Evolutionary conservation across 345 rosid species (phyloP).

Genomic region (Gossypium longicalyx): DNA sequence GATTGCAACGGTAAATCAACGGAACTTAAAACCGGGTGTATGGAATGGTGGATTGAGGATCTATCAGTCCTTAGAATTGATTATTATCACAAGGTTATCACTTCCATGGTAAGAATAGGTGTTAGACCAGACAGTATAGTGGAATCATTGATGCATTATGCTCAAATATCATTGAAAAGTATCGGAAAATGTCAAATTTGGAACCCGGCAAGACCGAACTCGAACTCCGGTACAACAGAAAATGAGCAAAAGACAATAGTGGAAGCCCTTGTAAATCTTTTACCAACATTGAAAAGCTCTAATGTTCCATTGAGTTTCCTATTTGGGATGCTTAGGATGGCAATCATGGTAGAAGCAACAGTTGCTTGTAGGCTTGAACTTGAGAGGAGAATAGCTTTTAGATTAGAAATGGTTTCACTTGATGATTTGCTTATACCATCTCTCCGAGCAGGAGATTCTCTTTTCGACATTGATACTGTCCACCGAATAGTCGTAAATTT

Average conservation of each 20-base stretch:
- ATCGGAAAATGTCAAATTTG: constrained; percentile 45
- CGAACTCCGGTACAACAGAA: constrained; percentile 27
- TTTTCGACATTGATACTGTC: constrained; percentile 72
- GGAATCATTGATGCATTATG: constrained; percentile 71
- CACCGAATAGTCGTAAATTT: constrained; percentile 60
- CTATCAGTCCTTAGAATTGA: constrained; percentile 55
- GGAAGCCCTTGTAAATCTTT: constrained; percentile 60
- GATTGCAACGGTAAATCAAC: constrained; percentile 41
- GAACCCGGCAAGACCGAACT: constrained; percentile 43
- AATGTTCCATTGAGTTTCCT: constrained; percentile 58
- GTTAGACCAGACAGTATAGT: constrained; percentile 51
- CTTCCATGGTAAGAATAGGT: constrained; percentile 57
- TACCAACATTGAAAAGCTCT: constrained; percentile 49
- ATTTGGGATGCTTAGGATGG: constrained; percentile 72
- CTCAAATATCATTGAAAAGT: constrained; percentile 60
- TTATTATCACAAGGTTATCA: constrained; percentile 50
- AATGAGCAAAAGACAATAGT: constrained; percentile 51
- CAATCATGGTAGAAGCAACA: constrained; percentile 45
- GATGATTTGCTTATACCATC: constrained; percentile 88
- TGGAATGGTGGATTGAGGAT: constrained; percentile 83
- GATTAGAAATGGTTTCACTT: constrained; percentile 57
- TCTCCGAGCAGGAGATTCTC: constrained; percentile 50
- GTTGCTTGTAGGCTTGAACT: constrained; percentile 61
- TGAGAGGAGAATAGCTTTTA: constrained; percentile 54
- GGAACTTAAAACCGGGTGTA: constrained; percentile 52